Evolutionary conservation across 2,329 filamentous ascomycete genomes (phyloP).

Genomic region (Trichoderma sp.): DNA sequence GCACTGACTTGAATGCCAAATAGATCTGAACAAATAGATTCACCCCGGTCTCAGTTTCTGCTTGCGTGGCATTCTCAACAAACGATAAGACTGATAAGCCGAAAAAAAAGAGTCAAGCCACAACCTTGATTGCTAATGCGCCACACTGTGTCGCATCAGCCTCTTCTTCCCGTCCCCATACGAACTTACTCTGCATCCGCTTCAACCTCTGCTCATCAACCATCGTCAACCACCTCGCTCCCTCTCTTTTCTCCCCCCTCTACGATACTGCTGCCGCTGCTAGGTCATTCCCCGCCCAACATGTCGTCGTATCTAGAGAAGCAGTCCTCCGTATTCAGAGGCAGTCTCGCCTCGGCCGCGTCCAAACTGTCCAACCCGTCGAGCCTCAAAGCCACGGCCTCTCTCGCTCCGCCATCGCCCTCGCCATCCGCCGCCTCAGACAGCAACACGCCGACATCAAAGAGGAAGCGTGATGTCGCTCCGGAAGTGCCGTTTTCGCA

Average conservation of each 20-base stretch:
- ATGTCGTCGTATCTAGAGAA: constrained; percentile 66
- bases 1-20: not conserved
- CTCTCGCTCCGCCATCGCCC: constrained; percentile 59
- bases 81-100: not conserved
- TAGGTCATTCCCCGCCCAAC: constrained; percentile 26
- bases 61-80: constrained; percentile 19
- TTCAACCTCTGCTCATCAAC: not conserved
- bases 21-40: not conserved
- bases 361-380: constrained; percentile 58
- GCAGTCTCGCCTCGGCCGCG: constrained; percentile 61
- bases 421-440: constrained; percentile 59
- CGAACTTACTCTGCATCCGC: not conserved
- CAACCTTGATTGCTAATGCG: not conserved
- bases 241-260: not conserved
- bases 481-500: constrained; percentile 67
- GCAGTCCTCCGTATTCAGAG: constrained; percentile 62
- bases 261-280: constrained; percentile 7
- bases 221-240: not conserved
- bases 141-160: constrained; percentile 14
- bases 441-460: constrained; percentile 62
- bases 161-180: not conserved
- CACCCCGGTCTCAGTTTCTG: not conserved
- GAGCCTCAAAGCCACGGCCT: constrained; percentile 39
- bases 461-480: constrained; percentile 56
- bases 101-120: not conserved